phyloP scores from a whole-genome alignment of 768 basidiomycete species.

The Strobilomyces dryophilus region DNA sequence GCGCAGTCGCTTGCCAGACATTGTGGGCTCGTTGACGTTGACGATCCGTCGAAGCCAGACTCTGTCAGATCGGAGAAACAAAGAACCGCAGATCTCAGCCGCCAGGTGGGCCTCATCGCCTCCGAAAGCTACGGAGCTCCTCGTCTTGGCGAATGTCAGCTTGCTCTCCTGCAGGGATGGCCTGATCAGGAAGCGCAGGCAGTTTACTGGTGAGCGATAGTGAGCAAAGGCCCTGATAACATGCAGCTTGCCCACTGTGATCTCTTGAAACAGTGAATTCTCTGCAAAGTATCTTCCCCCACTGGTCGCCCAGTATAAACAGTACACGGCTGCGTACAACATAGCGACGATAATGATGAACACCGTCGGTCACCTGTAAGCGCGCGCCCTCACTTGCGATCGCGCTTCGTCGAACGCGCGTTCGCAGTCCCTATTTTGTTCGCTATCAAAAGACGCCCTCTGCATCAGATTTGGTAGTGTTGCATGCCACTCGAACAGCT shows the following conservation, averaged over 20 bases:
- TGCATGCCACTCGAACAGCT: slow-evolving; percentile 37
- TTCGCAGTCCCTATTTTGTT: slow-evolving; percentile 37
- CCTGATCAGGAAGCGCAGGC: slow-evolving; percentile 6
- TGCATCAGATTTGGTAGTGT: slow-evolving; percentile 30
- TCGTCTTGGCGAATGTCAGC: slow-evolving; percentile 13
- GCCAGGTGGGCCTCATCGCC: slow-evolving; percentile 3
- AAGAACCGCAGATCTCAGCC: slow-evolving; percentile 4
- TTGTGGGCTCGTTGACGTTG: slow-evolving; percentile 6
- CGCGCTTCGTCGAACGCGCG: background rate
- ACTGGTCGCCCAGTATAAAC: slow-evolving; percentile 30
- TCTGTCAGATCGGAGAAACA: slow-evolving; percentile 1
- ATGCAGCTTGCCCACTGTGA: background rate
- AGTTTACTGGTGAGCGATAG: background rate
- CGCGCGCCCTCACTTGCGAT: background rate
- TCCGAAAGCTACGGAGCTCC: background rate
- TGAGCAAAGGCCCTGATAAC: slow-evolving; percentile 13
- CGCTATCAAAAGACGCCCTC: slow-evolving; percentile 34
- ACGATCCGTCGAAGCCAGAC: slow-evolving; percentile 8
- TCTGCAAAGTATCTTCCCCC: slow-evolving; percentile 38
- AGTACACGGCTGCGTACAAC: slow-evolving; percentile 21
- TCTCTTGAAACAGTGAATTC: slow-evolving; percentile 13
- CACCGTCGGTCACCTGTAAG: slow-evolving; percentile 15
- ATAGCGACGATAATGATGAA: slow-evolving; percentile 31
- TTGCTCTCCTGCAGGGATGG: slow-evolving; percentile 26
- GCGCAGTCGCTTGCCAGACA: slow-evolving; percentile 10